Evolutionary conservation across 768 basidiomycete genomes (phyloP).

Genomic region (Lactarius psammicola): DNA sequence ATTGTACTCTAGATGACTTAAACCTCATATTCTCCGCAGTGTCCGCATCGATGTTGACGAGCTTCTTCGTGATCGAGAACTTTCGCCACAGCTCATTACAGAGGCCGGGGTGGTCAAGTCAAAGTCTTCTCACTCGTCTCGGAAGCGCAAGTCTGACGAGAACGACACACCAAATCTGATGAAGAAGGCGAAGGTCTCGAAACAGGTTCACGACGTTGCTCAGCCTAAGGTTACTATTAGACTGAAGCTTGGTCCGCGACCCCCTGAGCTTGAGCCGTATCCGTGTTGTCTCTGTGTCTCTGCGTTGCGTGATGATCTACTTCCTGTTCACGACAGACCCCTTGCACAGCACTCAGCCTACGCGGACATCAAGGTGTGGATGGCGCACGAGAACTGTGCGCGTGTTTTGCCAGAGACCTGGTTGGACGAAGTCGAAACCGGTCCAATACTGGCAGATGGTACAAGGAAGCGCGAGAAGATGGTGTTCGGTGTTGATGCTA

Average conservation of each 20-base stretch:
- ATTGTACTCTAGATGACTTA: background rate
- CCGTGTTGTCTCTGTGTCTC: constrained; percentile 73
- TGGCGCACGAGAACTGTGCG: constrained; percentile 81
- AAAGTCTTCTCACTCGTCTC: constrained; percentile 28
- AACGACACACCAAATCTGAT: constrained; percentile 39
- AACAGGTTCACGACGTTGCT: constrained; percentile 26
- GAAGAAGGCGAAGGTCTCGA: constrained; percentile 50
- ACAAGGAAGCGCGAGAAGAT: constrained; percentile 43
- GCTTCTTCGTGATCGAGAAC: constrained; percentile 65
- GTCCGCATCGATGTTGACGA: constrained; percentile 94
- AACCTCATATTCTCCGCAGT: constrained; percentile 42
- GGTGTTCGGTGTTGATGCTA: constrained; percentile 83
- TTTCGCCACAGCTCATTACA: constrained; percentile 41
- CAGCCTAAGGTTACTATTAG: constrained; percentile 51
- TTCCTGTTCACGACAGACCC: constrained; percentile 70
- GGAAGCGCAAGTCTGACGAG: constrained; percentile 45
- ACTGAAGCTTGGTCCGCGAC: constrained; percentile 65
- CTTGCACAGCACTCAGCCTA: constrained; percentile 18
- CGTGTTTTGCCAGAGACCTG: constrained; percentile 87
- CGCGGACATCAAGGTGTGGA: constrained; percentile 47
- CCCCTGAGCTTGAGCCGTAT: constrained; percentile 52
- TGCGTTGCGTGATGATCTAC: constrained; percentile 49
- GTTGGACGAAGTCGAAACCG: constrained; percentile 66
- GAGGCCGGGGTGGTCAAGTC: constrained; percentile 22
- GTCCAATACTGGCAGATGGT: constrained; percentile 36